Evolutionary conservation across 2,329 filamentous ascomycete genomes (phyloP).

Genomic region (Scytalidium lignicola): DNA sequence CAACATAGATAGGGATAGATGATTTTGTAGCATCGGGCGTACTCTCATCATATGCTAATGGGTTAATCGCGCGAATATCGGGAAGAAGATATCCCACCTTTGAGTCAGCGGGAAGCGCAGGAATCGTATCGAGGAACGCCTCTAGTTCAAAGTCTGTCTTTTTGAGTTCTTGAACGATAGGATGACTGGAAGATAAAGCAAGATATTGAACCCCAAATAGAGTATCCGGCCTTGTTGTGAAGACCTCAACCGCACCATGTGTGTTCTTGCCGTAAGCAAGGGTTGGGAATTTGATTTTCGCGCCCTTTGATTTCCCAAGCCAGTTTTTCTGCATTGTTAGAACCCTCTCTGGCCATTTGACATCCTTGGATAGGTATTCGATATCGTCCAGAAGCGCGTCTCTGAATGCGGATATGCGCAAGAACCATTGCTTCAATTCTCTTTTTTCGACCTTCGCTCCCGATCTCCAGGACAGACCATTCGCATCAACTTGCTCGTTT

Average conservation of each 20-base stretch:
- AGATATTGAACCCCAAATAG: slow-evolving; percentile 84
- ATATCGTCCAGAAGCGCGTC: slow-evolving; percentile 68
- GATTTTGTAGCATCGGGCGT: slow-evolving; percentile 46
- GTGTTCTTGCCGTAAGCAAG: slow-evolving; percentile 22
- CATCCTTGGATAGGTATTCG: slow-evolving; percentile 55
- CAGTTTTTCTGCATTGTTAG: slow-evolving; percentile 81
- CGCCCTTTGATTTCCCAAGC: slow-evolving; percentile 75
- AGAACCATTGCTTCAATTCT: slow-evolving; percentile 82
- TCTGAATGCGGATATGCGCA: slow-evolving; percentile 75
- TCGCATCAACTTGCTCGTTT: slow-evolving; percentile 88
- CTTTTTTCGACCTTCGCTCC: slow-evolving; percentile 78
- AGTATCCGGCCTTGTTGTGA: slow-evolving; percentile 81
- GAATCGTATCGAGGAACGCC: slow-evolving; percentile 62
- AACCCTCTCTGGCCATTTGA: slow-evolving; percentile 77
- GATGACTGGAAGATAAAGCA: slow-evolving; percentile 69
- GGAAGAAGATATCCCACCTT: slow-evolving; percentile 66
- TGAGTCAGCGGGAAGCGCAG: slow-evolving; percentile 47
- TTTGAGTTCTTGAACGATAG: slow-evolving; percentile 59
- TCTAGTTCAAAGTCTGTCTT: slow-evolving; percentile 55
- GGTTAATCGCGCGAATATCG: slow-evolving; percentile 58
- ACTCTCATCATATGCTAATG: slow-evolving; percentile 51
- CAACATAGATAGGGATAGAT: slow-evolving; percentile 70
- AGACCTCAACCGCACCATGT: slow-evolving; percentile 55
- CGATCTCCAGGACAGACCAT: slow-evolving; percentile 81
- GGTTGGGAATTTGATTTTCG: slow-evolving; percentile 66